A percentile compares a stretch with the other conserved stretches of the same genome.
These are phyloP conservation scores for Dothiorella sarmentorum DNA, from an alignment of 2,329 filamentous ascomycete species.

Conservation along the genomic window DNA sequence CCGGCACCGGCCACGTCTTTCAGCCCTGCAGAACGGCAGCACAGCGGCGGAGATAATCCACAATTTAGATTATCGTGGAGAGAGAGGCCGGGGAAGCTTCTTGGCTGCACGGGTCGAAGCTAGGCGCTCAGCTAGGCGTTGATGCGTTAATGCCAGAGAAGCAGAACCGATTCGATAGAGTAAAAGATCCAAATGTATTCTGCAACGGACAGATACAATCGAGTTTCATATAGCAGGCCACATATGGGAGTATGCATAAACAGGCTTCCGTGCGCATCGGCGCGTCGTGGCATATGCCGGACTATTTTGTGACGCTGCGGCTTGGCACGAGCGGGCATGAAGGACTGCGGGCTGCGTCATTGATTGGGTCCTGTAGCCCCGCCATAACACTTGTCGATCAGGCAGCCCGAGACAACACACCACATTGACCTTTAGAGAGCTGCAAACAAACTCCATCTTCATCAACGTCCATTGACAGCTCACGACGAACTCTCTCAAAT, in stretches of 20 bases:
- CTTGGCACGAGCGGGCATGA: constrained; percentile 10
- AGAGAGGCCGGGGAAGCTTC: neutral
- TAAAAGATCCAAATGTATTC: neutral
- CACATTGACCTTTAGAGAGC: neutral
- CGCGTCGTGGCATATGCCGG: too few relatives aligned
- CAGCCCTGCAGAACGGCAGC: constrained; percentile 6
- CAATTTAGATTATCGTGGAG: neutral
- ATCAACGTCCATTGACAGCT: neutral
- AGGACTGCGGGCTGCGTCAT: constrained; percentile 11
- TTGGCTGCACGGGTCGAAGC: neutral
- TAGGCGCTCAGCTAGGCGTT: neutral
- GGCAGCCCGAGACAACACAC: neutral
- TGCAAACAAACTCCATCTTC: neutral
- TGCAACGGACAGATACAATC: neutral
- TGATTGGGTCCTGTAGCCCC: neutral
- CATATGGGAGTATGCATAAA: neutral
- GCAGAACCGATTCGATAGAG: neutral
- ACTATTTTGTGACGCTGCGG: neutral
- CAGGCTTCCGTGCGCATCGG: neutral
- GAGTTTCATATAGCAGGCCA: constrained; percentile 2
- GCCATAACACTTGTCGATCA: constrained; percentile 5
- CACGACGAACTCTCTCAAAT: neutral
- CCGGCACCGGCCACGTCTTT: constrained; percentile 1
- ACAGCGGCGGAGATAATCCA: constrained; percentile 3
- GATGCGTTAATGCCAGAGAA: neutral